Evolutionary conservation across 768 basidiomycete genomes (phyloP).

Genomic region (Xerocomus brunneocitrinus): DNA sequence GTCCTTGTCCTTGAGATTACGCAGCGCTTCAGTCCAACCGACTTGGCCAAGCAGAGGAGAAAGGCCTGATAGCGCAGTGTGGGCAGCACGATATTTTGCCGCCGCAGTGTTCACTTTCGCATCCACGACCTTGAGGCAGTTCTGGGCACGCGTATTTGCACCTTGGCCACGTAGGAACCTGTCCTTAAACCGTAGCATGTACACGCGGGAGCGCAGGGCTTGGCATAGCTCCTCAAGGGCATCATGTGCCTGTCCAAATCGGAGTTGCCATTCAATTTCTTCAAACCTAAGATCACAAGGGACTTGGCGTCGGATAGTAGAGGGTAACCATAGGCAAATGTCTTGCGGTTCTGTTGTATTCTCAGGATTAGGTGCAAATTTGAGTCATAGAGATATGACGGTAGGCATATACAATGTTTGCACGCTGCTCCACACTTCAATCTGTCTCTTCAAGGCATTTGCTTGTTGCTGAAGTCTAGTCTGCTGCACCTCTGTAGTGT

Average conservation of each 20-base stretch:
- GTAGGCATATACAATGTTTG: not conserved
- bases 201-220: not conserved
- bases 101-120: no score
- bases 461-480: not conserved
- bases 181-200: not conserved
- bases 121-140: no score
- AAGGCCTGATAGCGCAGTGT: no score
- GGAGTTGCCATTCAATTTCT: not conserved
- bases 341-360: not conserved
- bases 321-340: not conserved
- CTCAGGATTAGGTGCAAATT: not conserved
- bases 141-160: no score
- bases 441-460: not conserved
- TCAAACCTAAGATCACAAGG: not conserved
- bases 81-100: no score
- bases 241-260: not conserved
- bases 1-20: no score
- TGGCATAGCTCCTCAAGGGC: not conserved
- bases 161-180: no score
- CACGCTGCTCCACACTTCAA: not conserved
- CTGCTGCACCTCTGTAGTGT: not conserved
- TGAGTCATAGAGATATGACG: not conserved
- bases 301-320: not conserved
- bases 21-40: no score
- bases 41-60: no score